Base-by-base conservation (phyloP, 495 filamentous ascomycete genomes). In the Clavariopsis aquatica region DNA sequence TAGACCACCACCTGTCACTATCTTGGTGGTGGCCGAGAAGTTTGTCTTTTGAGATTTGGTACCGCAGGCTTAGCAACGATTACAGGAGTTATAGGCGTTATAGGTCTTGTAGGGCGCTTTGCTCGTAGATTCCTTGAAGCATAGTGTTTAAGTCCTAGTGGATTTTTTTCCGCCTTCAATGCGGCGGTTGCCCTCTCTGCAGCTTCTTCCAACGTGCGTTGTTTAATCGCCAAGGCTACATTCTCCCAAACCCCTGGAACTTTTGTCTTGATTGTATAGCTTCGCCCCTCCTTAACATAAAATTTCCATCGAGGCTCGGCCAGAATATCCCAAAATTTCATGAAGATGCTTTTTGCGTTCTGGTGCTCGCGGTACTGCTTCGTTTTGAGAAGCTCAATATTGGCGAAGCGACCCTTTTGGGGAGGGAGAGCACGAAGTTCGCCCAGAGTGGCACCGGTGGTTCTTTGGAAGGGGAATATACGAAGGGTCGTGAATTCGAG, bases 221-320 rank as follows among this genome's bases (percentile, higher is more conserved):
- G n/a, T 36, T 57, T 3, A 12, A 62, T 59, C 2, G 10, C 19
- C 52, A 23, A 31, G 0, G 65, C 65, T 12, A 68, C 53, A 43
- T 49, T 34, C 47, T 68, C 65, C 65, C 65, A 68, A 9, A 68
- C 60, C 0, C 60, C 65, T 17, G 52, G 53, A 46, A 64, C 60
- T 17, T 46, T 36, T 10, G 49, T 67, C 26, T 24, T 52, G 15
- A 57, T 38, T 22, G 60, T 64, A 55, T 64, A 68, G 2, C 23
- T 17, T 46, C 24, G 29, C 9, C 65, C 65, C 46, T 63, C 59
- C 36, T 63, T 63, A 13, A 68, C 65, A 60, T 68, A 64, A 41
- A 63, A 68, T 53, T 63, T 63, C 1, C 3, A 63, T 19, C 65
- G 27, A 10, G 65, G 65, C 47, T 68, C 65, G 3, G 20, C 34